Conservation (phyloP, 2,329 filamentous ascomycete genomes). For the Ceratocystis smalleyi region DNA sequence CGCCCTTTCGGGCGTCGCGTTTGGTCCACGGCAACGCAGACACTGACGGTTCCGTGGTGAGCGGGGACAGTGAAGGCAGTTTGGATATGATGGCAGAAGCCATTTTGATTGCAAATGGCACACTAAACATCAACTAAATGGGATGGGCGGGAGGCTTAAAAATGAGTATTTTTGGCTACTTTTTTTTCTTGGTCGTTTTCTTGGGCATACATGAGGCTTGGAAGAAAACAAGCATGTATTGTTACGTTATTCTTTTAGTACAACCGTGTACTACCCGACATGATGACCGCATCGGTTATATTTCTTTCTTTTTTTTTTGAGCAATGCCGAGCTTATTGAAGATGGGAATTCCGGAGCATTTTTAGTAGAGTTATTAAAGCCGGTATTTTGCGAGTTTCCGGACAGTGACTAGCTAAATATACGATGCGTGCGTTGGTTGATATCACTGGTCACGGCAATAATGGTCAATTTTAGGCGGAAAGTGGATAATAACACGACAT, state of each 20-base stretch:
- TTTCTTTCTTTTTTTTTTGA: not conserved
- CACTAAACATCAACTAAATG: not conserved
- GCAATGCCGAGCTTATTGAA: not conserved
- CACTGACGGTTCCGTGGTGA: not conserved
- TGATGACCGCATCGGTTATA: not conserved
- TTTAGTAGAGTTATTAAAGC: slow-evolving; percentile 7
- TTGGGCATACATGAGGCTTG: not conserved
- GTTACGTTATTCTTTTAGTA: slow-evolving; percentile 1
- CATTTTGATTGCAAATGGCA: slow-evolving; percentile 10
- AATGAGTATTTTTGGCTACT: not conserved
- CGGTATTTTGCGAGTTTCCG: not conserved
- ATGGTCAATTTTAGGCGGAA: no score
- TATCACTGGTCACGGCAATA: not conserved
- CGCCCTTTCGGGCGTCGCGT: slow-evolving; percentile 15
- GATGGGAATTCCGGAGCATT: not conserved
- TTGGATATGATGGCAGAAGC: slow-evolving; percentile 11
- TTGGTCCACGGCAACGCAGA: slow-evolving; percentile 5
- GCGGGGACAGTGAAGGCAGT: slow-evolving; percentile 10
- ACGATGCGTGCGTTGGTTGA: not conserved
- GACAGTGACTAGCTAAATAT: not conserved
- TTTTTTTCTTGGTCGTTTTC: not conserved
- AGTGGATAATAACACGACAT: not conserved
- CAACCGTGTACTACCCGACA: not conserved
- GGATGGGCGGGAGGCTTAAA: not conserved
- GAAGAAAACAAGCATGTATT: slow-evolving; percentile 1